These are phyloP conservation scores for Nakazawaea ernobii DNA, from an alignment of 805 yeast species.

Conservation along the genomic window DNA sequence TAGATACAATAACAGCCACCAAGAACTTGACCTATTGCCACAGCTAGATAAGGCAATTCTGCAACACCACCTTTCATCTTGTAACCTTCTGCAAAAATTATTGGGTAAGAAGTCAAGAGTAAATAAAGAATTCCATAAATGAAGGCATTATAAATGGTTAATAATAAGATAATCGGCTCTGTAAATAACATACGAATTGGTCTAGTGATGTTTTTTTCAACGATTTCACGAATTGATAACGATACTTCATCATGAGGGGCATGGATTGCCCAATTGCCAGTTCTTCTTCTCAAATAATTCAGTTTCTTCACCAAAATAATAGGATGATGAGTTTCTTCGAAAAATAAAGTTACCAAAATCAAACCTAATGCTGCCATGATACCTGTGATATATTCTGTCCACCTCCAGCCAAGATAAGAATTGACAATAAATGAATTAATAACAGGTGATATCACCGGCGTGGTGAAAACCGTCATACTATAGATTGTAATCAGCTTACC, in stretches of 20 bases:
- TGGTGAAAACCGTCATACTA: slow-evolving; percentile 66
- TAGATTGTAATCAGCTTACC: slow-evolving; percentile 73
- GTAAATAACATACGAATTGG: slow-evolving; percentile 60
- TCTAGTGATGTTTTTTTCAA: slow-evolving; percentile 55
- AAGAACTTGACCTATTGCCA: slow-evolving; percentile 59
- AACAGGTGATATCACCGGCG: slow-evolving; percentile 81
- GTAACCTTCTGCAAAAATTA: slow-evolving; percentile 60
- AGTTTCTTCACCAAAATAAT: slow-evolving; percentile 61
- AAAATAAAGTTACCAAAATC: slow-evolving; percentile 29
- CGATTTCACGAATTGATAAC: slow-evolving; percentile 51
- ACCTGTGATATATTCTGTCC: slow-evolving; percentile 71
- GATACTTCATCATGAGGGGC: slow-evolving; percentile 68
- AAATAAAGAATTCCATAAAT: slow-evolving; percentile 75
- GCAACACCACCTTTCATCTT: slow-evolving; percentile 57
- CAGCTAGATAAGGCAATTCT: slow-evolving; percentile 74
- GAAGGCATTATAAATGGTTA: slow-evolving; percentile 69
- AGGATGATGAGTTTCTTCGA: slow-evolving; percentile 69
- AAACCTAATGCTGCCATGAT: slow-evolving; percentile 45
- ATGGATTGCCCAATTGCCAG: slow-evolving; percentile 78
- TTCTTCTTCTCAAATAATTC: slow-evolving; percentile 49
- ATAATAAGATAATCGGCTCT: slow-evolving; percentile 65
- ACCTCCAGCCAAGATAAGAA: slow-evolving; percentile 71
- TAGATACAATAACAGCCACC: slow-evolving; percentile 34
- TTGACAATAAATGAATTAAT: slow-evolving; percentile 62
- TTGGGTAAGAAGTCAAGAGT: slow-evolving; percentile 69